Base-by-base conservation (phyloP, 345 rosid genomes). In the Conringia planisiliqua region DNA sequence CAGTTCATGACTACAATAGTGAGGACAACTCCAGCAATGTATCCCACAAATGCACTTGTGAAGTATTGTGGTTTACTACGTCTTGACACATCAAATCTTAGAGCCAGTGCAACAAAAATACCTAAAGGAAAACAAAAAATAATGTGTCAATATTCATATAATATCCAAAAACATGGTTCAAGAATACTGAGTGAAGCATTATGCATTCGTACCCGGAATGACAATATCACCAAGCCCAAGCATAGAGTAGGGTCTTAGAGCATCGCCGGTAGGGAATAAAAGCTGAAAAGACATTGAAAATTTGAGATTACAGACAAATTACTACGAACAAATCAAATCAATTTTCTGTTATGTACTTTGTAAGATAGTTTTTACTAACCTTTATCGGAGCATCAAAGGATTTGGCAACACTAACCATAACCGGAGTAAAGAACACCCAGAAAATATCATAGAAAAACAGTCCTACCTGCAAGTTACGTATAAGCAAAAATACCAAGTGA, bases 401-500 rank as follows among this genome's bases (percentile, higher is more conserved):
- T 85, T 90, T 96, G 56, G 98, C 99, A 66, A 96, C 98, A 67
- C 97, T 90, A 67, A 96, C 99, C 98, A 96, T 96, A 36, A 96
- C 99, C 1, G 97, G 99, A 58, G 99, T 96, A 79, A 96, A 92
- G 91, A 96, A 96, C 82, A 96, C 97, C 98, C 98, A 96, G 86
- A 96, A 96, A 70, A 92, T 92, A 78, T 96, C 98, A 60, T 92
- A 95, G 36, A 90, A 89, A 81, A 96, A 96, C 75, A 96, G 97
- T 50, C 98, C 99, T 68, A 87, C 96, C 99, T 96, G 78, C 81
- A 80, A 48, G 10, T 43, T 60, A 75, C 18, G 14, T 42, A 67
- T 17, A 62, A 33, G 46, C 50, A 70, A 74, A 75, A 58, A 65
- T 35, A 59, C 9, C 46, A 14, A 55, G 26, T 46, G 33, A 66